Evolutionary conservation across 148 eudicot genomes (phyloP), one percentile per base, ranked within the genome.

Genomic region (Chenopodium quinoa): DNA sequence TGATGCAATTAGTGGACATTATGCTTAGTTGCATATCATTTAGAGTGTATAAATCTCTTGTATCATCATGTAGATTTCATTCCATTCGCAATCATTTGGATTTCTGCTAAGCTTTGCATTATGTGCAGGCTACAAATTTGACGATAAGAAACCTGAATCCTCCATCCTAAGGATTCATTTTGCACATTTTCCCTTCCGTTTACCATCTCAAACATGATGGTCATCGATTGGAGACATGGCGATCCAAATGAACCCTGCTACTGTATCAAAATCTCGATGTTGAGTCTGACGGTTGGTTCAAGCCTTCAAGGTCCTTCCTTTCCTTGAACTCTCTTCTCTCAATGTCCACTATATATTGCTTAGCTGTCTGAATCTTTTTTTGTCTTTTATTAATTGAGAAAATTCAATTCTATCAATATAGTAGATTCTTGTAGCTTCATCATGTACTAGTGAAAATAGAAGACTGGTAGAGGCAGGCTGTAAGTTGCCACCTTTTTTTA

Each of bases 161-260:
- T 85, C 94, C 9, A 83, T 82, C 67, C 54, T 95, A 79, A 88
- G 75, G 86, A 89, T 95, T 78, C 90, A 88, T 71, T 93, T 93
- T 81, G 98, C 97, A 25, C 93, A 95, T 84, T 95, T 95, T 78
- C 98, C 98, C 11, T 92, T 95, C 72, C 90, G 86, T 34, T 86
- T 78, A 58, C 97, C 93, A 73, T 82, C 95, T 75, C 88, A 88
- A 74, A 77, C 85, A 68, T 60, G 90, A 81, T 7, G 87, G 83
- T 65, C 84, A 37, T 73, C 83, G 79, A 67, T 32, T 79, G 13
- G 84, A 75, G 66, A 80, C 79, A 75, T 78, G 75, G 37, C 34
- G 80, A 82, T 72, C 16, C 37, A n/a, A 25, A 32, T 22, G 14
- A 71, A 40, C 86, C 40, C 40, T 40, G 46, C 78, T 40, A 73